These are phyloP conservation scores for Chalaropsis thielavioides DNA, from an alignment of 2,329 filamentous ascomycete species.

Conservation along the genomic window DNA sequence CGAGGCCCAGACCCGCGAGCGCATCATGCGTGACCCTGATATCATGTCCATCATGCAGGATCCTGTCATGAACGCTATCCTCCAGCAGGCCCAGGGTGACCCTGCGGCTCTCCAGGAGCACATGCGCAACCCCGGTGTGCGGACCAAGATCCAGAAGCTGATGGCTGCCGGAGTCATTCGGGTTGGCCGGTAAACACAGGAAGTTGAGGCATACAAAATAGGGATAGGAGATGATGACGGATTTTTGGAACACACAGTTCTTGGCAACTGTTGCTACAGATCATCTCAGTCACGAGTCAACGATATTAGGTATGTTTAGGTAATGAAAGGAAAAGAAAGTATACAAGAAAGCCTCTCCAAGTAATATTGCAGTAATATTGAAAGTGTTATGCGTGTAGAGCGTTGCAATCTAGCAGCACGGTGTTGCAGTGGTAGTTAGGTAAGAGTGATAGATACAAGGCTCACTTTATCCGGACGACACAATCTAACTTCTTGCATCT, in stretches of 20 bases:
- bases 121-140: constrained; percentile 81
- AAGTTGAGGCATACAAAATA: neutral
- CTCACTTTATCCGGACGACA: neutral
- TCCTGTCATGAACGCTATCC: constrained; percentile 92
- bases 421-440: no score
- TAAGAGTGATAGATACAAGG: no score
- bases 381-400: no score
- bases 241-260: neutral
- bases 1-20: constrained; percentile 86
- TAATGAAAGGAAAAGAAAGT: constrained; percentile 3
- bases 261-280: neutral
- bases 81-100: constrained; percentile 90
- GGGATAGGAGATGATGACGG: neutral
- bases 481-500: neutral
- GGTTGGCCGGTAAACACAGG: constrained; percentile 37
- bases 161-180: constrained; percentile 86
- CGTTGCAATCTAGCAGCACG: no score
- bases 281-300: constrained; percentile 7
- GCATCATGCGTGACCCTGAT: constrained; percentile 83
- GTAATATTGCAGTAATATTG: neutral
- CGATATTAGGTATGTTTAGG: constrained; percentile 1
- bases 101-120: constrained; percentile 89
- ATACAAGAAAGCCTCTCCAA: neutral
- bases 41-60: constrained; percentile 89
- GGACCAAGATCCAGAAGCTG: constrained; percentile 84